Base-by-base conservation (phyloP, 2,329 filamentous ascomycete species). In the Berkeleyomyces basicola region DNA sequence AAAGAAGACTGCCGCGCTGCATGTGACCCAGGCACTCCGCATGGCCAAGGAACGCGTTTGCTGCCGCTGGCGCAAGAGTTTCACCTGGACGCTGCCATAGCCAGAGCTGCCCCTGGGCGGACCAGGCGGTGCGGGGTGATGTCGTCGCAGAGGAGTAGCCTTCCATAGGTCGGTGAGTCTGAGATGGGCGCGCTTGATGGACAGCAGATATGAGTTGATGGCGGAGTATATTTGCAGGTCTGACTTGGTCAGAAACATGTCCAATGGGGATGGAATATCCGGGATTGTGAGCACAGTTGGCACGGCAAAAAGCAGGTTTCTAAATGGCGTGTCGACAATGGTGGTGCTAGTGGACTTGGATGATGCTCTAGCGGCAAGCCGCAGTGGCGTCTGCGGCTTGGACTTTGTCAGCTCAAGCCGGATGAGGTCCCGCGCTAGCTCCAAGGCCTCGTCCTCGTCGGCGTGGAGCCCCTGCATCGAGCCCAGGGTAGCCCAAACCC, bases 131-230 rank as follows among this genome's bases (percentile, higher is more conserved):
- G 86, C 79, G 6, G 88, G 88, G 70, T 92, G 83, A 67, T 88
- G 85, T 67, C 88, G 82, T 58, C 92, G 82, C 58, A 95, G 80
- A 1, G 84, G 82, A 4, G 86, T 89, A 66, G 88, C 85, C 70
- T 90, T 91, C 91, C 93, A 97, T 1, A 97, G 75, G 67, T 88
- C 84, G 0, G 88, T 87, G 1, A 97, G 78, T 44, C 88, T 86
- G 14, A 96, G 82, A 70, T 96, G 90, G 2, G 90, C 88, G 64
- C 91, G 83, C 61, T 90, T 86, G 66, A 97, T 84, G 0, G 89
- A 87, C 7, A 96, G 76, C 0, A 99, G 80, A 68, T 96, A 97
- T 1, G 89, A 82, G 71, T 95, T 90, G 65, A 96, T 85, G n/a
- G 80, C 79, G 0, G 90, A 87, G 72, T 97, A 99, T 0, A 82